Evolutionary conservation across 164 flowering plant species (phyloP).

Genomic region (Vitis labrusca): DNA sequence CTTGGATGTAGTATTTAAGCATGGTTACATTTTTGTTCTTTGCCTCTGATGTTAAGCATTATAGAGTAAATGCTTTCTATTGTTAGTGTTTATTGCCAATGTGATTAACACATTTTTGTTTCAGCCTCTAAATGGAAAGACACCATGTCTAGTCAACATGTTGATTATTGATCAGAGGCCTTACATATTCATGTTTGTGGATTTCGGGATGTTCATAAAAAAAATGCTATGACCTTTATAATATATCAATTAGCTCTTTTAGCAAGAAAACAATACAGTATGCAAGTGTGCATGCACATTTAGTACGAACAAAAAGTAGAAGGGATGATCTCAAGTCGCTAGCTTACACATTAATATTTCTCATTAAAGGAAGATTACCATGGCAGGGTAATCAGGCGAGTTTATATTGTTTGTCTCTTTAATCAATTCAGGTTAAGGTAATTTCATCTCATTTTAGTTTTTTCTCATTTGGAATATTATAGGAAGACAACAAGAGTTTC

Average conservation of each 20-base stretch:
- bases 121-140: too few species aligned
- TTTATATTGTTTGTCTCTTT: background rate
- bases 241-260: slow-evolving; percentile 7
- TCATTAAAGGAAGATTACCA: slow-evolving; percentile 75
- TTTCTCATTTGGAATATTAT: slow-evolving; percentile 10
- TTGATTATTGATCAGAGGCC: slow-evolving; percentile 91
- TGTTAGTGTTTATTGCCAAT: slow-evolving; percentile 5
- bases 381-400: slow-evolving; percentile 91
- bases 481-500: slow-evolving; percentile 92
- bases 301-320: slow-evolving; percentile 86
- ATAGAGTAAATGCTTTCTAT: background rate
- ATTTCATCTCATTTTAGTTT: background rate
- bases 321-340: slow-evolving; percentile 93
- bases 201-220: background rate
- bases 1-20: too few species aligned
- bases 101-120: too few species aligned
- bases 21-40: background rate
- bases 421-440: background rate
- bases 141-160: slow-evolving; percentile 63
- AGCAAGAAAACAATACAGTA: slow-evolving; percentile 82
- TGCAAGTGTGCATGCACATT: slow-evolving; percentile 94
- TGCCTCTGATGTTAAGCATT: background rate
- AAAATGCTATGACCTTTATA: background rate
- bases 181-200: slow-evolving; percentile 72
- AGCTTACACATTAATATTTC: slow-evolving; percentile 82